Conservation (phyloP, 352 stramenopile genomes). For the Globisporangium okanoganense region DNA sequence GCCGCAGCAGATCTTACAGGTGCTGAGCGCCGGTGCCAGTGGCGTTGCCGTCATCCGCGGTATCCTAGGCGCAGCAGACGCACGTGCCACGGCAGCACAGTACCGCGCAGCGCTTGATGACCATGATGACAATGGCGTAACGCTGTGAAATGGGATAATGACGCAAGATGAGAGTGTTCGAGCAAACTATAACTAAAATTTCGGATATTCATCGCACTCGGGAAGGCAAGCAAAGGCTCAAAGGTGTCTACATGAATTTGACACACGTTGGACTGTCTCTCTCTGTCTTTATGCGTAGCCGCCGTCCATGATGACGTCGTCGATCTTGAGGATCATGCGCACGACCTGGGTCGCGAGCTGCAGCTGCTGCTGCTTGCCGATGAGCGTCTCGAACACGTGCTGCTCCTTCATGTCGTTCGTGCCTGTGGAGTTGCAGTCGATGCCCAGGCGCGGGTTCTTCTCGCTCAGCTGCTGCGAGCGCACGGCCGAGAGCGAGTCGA, state of each 20-base stretch:
- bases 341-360: slow-evolving; percentile 99
- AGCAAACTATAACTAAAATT: slow-evolving; percentile 16
- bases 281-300: slow-evolving; percentile 69
- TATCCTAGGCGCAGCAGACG: slow-evolving; percentile 25
- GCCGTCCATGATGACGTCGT: slow-evolving; percentile 98
- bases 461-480: slow-evolving; percentile 94
- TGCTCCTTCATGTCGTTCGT: slow-evolving; percentile 98
- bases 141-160: neutral
- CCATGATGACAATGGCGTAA: neutral
- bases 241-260: neutral
- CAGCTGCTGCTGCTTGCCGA: slow-evolving; percentile 99
- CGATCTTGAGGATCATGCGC: slow-evolving; percentile 99
- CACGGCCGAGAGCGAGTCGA: slow-evolving; percentile 97
- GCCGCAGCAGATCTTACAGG: slow-evolving; percentile 18
- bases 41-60: slow-evolving; percentile 44
- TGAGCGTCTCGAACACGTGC: slow-evolving; percentile 99
- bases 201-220: slow-evolving; percentile 12
- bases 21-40: slow-evolving; percentile 29
- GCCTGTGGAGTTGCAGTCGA: slow-evolving; percentile 95
- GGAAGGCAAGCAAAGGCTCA: slow-evolving; percentile 1
- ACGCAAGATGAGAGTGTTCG: neutral
- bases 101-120: slow-evolving; percentile 11
- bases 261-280: neutral
- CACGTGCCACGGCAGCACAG: slow-evolving; percentile 7
- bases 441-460: slow-evolving; percentile 94